Evolutionary conservation across 352 stramenopile species (phyloP).

Genomic region (Thalassiosira mediterranea): DNA sequence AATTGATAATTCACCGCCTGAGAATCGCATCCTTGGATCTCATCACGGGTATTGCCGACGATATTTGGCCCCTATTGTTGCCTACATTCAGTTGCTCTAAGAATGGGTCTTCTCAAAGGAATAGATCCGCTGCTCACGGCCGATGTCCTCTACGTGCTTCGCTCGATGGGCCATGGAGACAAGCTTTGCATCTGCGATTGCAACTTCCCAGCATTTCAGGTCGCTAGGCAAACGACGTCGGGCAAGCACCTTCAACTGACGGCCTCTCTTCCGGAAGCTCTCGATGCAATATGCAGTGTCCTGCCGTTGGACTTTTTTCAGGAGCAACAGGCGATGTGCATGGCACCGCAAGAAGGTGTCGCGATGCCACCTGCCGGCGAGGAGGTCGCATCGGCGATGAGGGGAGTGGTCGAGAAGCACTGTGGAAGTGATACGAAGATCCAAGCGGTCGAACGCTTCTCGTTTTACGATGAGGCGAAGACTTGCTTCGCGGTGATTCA

Average conservation of each 20-base stretch:
- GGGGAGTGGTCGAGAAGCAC: constrained; percentile 35
- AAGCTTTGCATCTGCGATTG: constrained; percentile 63
- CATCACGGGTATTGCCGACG: too few species aligned
- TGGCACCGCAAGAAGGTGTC: constrained; percentile 51
- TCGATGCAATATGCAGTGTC: constrained; percentile 60
- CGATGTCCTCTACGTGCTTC: constrained; percentile 61
- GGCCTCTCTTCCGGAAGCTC: constrained; percentile 41
- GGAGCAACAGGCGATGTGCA: constrained; percentile 40
- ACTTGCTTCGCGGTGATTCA: constrained; percentile 70
- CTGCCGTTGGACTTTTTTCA: constrained; percentile 75
- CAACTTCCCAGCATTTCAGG: constrained; percentile 70
- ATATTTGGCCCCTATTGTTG: too few species aligned
- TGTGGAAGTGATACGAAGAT: constrained; percentile 29
- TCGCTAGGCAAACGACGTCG: constrained; percentile 44
- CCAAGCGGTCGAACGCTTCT: constrained; percentile 54
- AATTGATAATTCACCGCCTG: too few species aligned
- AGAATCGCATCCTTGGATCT: too few species aligned
- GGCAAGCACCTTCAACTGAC: constrained; percentile 52
- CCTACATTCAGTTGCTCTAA: too few species aligned
- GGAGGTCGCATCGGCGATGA: constrained; percentile 51
- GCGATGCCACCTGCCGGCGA: constrained; percentile 33
- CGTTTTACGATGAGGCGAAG: constrained; percentile 67
- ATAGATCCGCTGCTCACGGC: constrained; percentile 67
- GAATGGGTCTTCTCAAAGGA: constrained; percentile 71
- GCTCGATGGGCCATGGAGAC: constrained; percentile 71